Conservation (phyloP, 202 grass and related monocot species). For the Cymbopogon flexuosus region DNA sequence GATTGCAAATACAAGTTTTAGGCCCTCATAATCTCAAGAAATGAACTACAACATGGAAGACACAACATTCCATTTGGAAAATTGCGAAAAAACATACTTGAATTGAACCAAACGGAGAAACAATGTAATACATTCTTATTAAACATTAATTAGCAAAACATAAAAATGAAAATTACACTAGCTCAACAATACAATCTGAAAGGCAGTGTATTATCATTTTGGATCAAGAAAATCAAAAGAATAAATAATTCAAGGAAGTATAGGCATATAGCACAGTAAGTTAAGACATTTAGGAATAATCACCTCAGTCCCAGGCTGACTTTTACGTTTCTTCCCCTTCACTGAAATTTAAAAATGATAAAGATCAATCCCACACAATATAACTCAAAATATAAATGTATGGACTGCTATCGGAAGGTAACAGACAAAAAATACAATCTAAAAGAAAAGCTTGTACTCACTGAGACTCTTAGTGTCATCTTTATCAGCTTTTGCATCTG, state of each 20-base stretch:
- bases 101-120: not conserved
- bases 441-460: slow-evolving; percentile 29
- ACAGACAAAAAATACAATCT: slow-evolving; percentile 9
- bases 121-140: not conserved
- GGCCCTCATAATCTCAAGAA: not conserved
- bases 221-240: slow-evolving; percentile 2
- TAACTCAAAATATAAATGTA: slow-evolving; percentile 5
- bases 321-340: slow-evolving; percentile 86
- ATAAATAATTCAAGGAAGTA: slow-evolving; percentile 11
- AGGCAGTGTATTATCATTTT: not conserved
- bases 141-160: not conserved
- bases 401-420: slow-evolving; percentile 6
- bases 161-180: not conserved
- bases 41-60: not conserved
- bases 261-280: not conserved
- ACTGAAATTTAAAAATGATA: slow-evolving; percentile 45
- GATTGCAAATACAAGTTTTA: slow-evolving; percentile 6
- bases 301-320: slow-evolving; percentile 58
- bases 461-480: slow-evolving; percentile 65
- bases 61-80: slow-evolving; percentile 10
- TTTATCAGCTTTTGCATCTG: slow-evolving; percentile 81
- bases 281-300: not conserved
- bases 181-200: slow-evolving; percentile 7
- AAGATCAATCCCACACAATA: slow-evolving; percentile 20
- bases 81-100: not conserved